phyloP scores from a whole-genome alignment of 1,284 basidiomycete species.

The Mycena citricolor region DNA sequence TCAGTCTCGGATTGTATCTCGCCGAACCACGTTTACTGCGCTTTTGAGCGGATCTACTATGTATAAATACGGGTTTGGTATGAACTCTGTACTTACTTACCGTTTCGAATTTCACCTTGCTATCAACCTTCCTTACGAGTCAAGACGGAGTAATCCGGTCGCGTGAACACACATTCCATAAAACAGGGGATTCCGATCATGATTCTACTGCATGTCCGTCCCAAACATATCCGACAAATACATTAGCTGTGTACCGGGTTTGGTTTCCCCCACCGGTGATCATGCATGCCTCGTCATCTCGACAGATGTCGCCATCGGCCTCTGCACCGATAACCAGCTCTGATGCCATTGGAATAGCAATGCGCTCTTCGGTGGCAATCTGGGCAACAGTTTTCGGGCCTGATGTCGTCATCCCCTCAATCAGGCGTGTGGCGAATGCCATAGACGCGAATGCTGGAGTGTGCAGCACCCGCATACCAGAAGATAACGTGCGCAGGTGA shows the following conservation, averaged over 20 bases:
- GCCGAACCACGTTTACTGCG: not conserved
- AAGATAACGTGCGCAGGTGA: slow-evolving; percentile 63
- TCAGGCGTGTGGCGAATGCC: slow-evolving; percentile 66
- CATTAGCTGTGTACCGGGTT: slow-evolving; percentile 65
- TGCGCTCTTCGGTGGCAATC: slow-evolving; percentile 63
- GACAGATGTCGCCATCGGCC: slow-evolving; percentile 61
- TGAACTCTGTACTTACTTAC: too few relatives aligned
- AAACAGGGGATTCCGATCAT: too few relatives aligned
- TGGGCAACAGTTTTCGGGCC: slow-evolving; percentile 59
- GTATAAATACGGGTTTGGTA: too few relatives aligned
- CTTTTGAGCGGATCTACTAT: not conserved
- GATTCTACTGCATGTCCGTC: slow-evolving; percentile 16
- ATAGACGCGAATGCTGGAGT: slow-evolving; percentile 72
- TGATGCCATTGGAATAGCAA: slow-evolving; percentile 69
- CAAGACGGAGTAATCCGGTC: too few relatives aligned
- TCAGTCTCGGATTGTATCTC: slow-evolving; percentile 11
- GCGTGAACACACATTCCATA: too few relatives aligned
- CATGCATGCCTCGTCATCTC: slow-evolving; percentile 63
- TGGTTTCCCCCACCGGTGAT: slow-evolving; percentile 51
- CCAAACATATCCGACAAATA: slow-evolving; percentile 46
- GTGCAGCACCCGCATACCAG: slow-evolving; percentile 80
- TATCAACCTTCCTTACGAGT: too few relatives aligned
- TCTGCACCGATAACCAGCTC: slow-evolving; percentile 80
- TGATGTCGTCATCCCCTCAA: slow-evolving; percentile 47
- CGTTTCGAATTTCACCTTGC: too few relatives aligned